Conservation (phyloP, 1,139 yeast species). For the Zhuliangozyma parablackwelliae region DNA sequence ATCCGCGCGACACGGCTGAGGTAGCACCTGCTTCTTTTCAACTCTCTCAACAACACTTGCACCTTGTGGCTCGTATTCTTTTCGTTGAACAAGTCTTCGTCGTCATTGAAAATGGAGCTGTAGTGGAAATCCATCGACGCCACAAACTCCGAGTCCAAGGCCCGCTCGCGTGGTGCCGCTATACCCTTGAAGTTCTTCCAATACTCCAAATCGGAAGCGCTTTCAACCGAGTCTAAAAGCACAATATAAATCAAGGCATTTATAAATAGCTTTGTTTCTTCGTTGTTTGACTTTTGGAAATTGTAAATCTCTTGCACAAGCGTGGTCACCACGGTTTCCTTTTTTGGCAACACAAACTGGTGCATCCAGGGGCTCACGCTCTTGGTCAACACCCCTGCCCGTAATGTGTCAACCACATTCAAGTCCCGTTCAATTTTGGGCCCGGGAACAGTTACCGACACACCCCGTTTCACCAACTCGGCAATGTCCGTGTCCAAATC, state of each 20-base stretch:
- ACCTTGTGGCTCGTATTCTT: neutral
- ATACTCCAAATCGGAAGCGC: no score
- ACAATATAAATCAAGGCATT: conserved; percentile 23
- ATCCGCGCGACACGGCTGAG: no score
- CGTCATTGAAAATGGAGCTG: no score
- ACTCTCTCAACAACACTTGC: no score
- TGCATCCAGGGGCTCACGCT: conserved; percentile 2
- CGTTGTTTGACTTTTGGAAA: conserved; percentile 22
- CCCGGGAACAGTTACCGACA: neutral
- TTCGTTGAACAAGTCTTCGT: conserved; percentile 11
- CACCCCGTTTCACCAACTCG: conserved; percentile 3
- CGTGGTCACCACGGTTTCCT: conserved; percentile 10
- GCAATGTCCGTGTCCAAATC: conserved; percentile 3
- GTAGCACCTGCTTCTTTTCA: no score
- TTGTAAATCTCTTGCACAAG: conserved; percentile 17
- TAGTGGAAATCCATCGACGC: no score
- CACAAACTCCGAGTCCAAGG: no score
- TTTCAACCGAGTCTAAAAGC: conserved; percentile 15
- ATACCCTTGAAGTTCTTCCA: no score
- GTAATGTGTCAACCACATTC: conserved; percentile 7
- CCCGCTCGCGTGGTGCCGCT: no score
- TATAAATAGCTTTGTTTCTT: conserved; percentile 24
- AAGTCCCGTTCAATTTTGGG: conserved; percentile 3
- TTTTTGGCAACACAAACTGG: conserved; percentile 8
- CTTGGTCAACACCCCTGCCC: neutral